A percentile compares a stretch with the other conserved stretches of the same genome.
Evolutionary conservation across 2,329 filamentous ascomycete species (phyloP).

Genomic region (Thelonectria discophora): DNA sequence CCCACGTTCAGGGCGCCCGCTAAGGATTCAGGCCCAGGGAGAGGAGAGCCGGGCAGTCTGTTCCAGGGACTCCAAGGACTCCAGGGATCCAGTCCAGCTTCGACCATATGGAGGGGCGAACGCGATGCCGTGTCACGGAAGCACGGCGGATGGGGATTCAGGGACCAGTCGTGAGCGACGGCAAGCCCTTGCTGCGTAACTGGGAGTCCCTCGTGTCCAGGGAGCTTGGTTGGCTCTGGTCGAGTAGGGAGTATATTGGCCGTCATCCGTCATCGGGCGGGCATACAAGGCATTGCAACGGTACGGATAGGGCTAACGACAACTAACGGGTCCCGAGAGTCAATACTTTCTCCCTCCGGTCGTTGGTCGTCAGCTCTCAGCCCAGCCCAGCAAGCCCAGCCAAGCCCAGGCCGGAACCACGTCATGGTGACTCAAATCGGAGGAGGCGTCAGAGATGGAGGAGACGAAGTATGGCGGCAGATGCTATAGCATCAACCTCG

Average conservation of each 20-base stretch:
- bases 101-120: constrained; percentile 1
- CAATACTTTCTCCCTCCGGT: neutral
- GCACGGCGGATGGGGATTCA: constrained; percentile 6
- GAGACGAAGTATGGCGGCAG: neutral
- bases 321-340: constrained; percentile 10
- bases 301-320: constrained; percentile 16
- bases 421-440: neutral
- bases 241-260: constrained; percentile 10
- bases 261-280: constrained; percentile 15
- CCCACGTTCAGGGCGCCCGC: constrained; percentile 31
- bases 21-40: constrained; percentile 32
- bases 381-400: no score
- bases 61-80: constrained; percentile 5
- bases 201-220: constrained; percentile 6
- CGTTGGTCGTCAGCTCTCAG: constrained; percentile 2
- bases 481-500: neutral
- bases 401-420: neutral
- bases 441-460: neutral
- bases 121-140: constrained; percentile 15
- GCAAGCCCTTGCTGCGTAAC: constrained; percentile 1
- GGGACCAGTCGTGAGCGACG: constrained; percentile 17
- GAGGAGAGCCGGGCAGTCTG: constrained; percentile 12
- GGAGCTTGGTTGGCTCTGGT: constrained; percentile 14
- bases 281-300: no score
- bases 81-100: constrained; percentile 17